Evolutionary conservation across 2,329 filamentous ascomycete species (phyloP).

Genomic region (Colletotrichum musicola): DNA sequence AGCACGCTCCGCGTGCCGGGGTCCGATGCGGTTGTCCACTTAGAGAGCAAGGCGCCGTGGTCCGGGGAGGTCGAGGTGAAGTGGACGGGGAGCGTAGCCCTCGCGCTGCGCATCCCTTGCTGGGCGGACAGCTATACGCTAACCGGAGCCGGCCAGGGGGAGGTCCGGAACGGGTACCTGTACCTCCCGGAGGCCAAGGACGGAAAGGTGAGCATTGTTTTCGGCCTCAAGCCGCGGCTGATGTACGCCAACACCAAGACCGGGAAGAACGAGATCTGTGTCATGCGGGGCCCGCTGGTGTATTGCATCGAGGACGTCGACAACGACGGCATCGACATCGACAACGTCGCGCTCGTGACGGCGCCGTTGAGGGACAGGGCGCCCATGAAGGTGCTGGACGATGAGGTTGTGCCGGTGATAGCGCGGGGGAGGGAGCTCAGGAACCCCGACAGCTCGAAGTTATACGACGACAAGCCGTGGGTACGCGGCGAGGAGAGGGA

Average conservation of each 20-base stretch:
- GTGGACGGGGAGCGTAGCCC: constrained; percentile 9
- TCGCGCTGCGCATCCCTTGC: constrained; percentile 20
- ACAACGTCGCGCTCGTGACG: background rate
- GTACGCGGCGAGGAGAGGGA: background rate
- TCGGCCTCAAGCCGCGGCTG: background rate
- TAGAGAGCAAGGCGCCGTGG: constrained; percentile 20
- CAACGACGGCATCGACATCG: constrained; percentile 5
- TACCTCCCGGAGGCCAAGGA: constrained; percentile 6
- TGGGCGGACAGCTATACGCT: constrained; percentile 4
- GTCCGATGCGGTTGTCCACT: constrained; percentile 2
- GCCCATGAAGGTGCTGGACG: background rate
- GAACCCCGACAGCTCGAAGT: background rate
- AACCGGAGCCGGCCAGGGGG: background rate
- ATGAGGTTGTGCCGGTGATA: constrained; percentile 10
- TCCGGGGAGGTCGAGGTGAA: background rate
- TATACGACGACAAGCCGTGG: constrained; percentile 14
- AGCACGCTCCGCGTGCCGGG: constrained; percentile 11
- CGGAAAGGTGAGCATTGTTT: background rate
- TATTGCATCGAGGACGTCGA: constrained; percentile 28
- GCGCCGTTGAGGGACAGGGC: background rate
- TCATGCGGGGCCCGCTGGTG: constrained; percentile 20
- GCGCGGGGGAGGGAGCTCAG: background rate
- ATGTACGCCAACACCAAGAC: constrained; percentile 12
- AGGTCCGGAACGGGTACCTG: constrained; percentile 17
- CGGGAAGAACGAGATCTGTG: constrained; percentile 19